Evolutionary conservation across 257 asterid genomes (phyloP).

Genomic region (Nicotiana obtusifolia): DNA sequence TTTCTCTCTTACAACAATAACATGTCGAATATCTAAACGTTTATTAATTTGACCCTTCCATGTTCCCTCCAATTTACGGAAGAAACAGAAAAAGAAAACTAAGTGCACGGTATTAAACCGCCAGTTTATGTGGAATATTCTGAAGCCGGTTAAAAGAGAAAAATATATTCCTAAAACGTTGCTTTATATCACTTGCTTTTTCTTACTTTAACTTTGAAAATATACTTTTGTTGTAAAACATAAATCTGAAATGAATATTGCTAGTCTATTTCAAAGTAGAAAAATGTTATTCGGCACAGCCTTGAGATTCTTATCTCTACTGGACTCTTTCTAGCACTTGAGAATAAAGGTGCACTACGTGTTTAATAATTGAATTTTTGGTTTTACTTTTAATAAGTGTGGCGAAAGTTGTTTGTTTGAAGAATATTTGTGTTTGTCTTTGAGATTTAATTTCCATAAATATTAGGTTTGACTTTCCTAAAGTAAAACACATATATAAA

Average conservation of each 20-base stretch:
- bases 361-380: no score
- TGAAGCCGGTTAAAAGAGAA: neutral
- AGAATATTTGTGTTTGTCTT: no score
- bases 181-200: neutral
- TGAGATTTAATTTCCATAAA: no score
- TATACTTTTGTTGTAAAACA: neutral
- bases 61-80: no score
- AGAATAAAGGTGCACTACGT: conserved; percentile 7
- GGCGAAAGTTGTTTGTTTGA: no score
- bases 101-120: neutral
- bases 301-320: neutral
- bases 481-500: no score
- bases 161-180: neutral
- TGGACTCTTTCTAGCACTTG: conserved; percentile 4
- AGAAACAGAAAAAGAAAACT: neutral
- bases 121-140: neutral
- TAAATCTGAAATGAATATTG: neutral
- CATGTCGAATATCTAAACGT: neutral
- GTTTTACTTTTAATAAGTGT: no score
- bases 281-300: neutral
- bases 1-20: neutral
- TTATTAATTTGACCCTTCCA: neutral
- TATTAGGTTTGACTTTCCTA: no score
- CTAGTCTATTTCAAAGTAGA: neutral
- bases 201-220: neutral